Conservation (phyloP, 2,329 filamentous ascomycete species). For the Colletotrichum eleusines region DNA sequence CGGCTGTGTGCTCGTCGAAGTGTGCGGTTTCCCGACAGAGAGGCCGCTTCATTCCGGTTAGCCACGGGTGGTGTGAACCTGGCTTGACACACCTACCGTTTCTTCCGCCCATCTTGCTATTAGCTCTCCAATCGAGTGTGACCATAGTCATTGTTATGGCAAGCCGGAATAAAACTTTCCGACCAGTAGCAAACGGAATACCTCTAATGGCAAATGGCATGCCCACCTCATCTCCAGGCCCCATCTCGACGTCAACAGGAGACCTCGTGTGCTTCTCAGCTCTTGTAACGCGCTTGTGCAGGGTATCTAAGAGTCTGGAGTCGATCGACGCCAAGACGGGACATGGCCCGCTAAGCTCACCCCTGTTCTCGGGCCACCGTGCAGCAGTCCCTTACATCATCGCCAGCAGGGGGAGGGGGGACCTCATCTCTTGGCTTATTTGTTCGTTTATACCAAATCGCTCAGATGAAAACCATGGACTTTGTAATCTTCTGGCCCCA, state of each 20-base stretch:
- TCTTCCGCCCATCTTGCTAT: not conserved
- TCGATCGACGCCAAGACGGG: constrained; percentile 41
- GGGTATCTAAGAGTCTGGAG: constrained; percentile 36
- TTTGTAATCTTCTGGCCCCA: not conserved
- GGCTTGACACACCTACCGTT: not conserved
- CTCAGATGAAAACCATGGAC: not conserved
- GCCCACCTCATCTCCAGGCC: not conserved
- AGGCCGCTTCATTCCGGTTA: not conserved
- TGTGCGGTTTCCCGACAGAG: not conserved
- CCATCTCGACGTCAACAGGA: not conserved
- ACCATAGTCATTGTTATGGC: not conserved
- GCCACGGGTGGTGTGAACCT: not conserved
- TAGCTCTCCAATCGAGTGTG: not conserved
- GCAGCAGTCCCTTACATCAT: constrained; percentile 40
- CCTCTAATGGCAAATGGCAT: not conserved
- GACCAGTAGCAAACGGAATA: not conserved
- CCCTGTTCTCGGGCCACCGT: constrained; percentile 35
- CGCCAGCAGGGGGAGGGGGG: constrained; percentile 27
- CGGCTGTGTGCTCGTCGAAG: not conserved
- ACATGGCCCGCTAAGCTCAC: constrained; percentile 39
- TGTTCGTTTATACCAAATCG: constrained; percentile 2
- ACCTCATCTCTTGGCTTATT: constrained; percentile 30
- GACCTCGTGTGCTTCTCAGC: constrained; percentile 10
- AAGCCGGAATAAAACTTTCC: not conserved
- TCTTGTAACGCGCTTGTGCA: constrained; percentile 26